Evolutionary conservation across 768 basidiomycete species (phyloP).

Genomic region (Amanita brunnescens): DNA sequence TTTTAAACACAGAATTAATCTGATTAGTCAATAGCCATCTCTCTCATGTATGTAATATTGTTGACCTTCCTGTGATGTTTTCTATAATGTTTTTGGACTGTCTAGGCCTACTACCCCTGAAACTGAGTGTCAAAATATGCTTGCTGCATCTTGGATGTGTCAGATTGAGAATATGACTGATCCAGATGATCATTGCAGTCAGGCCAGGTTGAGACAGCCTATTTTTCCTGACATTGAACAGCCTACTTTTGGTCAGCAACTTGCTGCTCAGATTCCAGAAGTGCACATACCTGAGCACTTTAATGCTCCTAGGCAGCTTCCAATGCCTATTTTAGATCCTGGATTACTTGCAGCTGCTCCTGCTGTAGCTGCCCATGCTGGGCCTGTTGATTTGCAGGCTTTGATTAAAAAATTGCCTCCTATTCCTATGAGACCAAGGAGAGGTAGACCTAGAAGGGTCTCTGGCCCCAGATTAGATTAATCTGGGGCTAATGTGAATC

Average conservation of each 20-base stretch:
- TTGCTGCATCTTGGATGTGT: neutral
- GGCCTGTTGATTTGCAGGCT: neutral
- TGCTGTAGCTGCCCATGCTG: neutral
- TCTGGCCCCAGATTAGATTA: too few species aligned
- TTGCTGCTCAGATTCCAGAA: neutral
- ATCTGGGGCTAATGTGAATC: neutral
- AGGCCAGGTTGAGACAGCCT: neutral
- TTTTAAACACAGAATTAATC: too few species aligned
- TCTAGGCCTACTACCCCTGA: neutral
- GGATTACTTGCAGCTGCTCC: too few species aligned
- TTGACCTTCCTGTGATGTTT: too few species aligned
- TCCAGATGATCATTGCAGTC: too few species aligned
- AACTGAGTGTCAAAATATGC: neutral
- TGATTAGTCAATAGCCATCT: too few species aligned
- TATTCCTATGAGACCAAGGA: neutral
- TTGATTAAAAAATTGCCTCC: neutral
- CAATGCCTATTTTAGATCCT: neutral
- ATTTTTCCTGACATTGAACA: neutral
- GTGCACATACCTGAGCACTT: neutral
- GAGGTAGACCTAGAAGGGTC: neutral
- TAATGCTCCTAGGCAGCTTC: neutral
- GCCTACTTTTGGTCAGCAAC: neutral
- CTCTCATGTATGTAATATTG: too few species aligned
- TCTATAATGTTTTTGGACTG: neutral
- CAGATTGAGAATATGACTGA: neutral